A percentile compares a stretch with the other conserved stretches of the same genome.
Conservation (phyloP, 208 protist species). For the Acanthamoeba sp. region DNA sequence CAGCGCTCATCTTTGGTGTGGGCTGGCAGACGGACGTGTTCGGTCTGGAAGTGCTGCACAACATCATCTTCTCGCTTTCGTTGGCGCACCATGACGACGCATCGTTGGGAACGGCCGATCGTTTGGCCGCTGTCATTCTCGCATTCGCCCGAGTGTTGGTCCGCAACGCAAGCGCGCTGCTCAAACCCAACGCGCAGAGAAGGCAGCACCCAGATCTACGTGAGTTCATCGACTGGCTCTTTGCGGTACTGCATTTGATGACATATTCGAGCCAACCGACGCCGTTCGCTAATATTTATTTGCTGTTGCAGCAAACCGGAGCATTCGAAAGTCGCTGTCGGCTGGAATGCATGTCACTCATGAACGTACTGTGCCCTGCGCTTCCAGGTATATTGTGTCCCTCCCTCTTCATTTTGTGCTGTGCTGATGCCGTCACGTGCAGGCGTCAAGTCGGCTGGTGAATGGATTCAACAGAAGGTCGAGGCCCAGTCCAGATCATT, state of each 20-base stretch:
- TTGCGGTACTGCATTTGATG: conserved; percentile 55
- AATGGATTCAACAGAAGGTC: conserved; percentile 77
- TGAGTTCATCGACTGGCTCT: conserved; percentile 84
- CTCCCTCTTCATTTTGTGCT: neutral
- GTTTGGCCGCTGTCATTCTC: conserved; percentile 24
- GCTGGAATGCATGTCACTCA: conserved; percentile 81
- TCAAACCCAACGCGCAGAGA: conserved; percentile 66
- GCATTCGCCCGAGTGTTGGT: conserved; percentile 75
- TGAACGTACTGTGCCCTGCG: conserved; percentile 75
- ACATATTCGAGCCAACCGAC: no score
- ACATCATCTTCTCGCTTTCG: conserved; percentile 80
- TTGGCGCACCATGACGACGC: conserved; percentile 68
- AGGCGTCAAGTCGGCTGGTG: conserved; percentile 74
- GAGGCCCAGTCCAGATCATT: conserved; percentile 14
- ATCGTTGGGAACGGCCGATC: conserved; percentile 56
- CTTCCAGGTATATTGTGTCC: conserved; percentile 64
- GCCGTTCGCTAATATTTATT: no score
- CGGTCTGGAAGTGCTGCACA: conserved; percentile 84
- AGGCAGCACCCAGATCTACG: conserved; percentile 80
- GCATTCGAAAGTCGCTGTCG: conserved; percentile 74
- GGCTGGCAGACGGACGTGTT: conserved; percentile 73
- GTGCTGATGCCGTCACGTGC: neutral
- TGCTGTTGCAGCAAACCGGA: conserved; percentile 63
- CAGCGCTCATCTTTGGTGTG: conserved; percentile 31
- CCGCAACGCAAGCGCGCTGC: conserved; percentile 60